Evolutionary conservation across 2,329 filamentous ascomycete species (phyloP).

Genomic region (Mycosphaerella sp.): DNA sequence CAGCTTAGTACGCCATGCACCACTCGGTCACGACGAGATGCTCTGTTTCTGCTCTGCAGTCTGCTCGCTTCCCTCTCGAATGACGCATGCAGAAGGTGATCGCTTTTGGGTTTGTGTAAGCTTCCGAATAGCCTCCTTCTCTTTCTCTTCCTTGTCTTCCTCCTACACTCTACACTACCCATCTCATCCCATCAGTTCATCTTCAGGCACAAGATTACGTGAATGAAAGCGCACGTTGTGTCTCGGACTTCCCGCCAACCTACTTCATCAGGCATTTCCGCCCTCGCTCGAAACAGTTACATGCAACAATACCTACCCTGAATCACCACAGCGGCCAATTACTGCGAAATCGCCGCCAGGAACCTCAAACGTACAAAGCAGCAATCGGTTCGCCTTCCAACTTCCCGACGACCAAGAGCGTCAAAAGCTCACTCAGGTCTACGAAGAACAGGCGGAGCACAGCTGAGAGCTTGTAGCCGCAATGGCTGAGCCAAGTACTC

Average conservation of each 20-base stretch:
- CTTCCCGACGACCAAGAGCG: not conserved
- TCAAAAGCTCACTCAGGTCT: not conserved
- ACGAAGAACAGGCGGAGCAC: not conserved
- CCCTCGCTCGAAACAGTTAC: not conserved
- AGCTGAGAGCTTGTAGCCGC: constrained; percentile 8
- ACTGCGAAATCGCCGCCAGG: too few relatives aligned
- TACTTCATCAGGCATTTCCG: not conserved
- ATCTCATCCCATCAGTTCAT: not conserved
- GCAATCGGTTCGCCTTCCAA: not conserved
- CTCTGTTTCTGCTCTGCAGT: not conserved
- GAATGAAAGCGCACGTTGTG: too few relatives aligned
- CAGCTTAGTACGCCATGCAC: constrained; percentile 10
- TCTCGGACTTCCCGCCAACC: too few relatives aligned
- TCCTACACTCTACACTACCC: not conserved
- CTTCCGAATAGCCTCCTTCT: constrained; percentile 9
- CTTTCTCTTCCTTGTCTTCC: not conserved
- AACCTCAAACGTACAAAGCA: not conserved
- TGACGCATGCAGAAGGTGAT: constrained; percentile 4
- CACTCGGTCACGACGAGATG: not conserved
- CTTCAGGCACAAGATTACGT: too few relatives aligned
- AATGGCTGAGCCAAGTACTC: constrained; percentile 32
- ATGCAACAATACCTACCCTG: not conserved
- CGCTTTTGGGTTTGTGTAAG: constrained; percentile 6
- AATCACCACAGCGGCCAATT: not conserved
- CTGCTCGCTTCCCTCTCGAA: not conserved